Percentiles rank a stretch among this genome's conserved stretches.
Conservation (phyloP, 2,329 filamentous ascomycete species). For the Neoscytalidium dimidiatum region DNA sequence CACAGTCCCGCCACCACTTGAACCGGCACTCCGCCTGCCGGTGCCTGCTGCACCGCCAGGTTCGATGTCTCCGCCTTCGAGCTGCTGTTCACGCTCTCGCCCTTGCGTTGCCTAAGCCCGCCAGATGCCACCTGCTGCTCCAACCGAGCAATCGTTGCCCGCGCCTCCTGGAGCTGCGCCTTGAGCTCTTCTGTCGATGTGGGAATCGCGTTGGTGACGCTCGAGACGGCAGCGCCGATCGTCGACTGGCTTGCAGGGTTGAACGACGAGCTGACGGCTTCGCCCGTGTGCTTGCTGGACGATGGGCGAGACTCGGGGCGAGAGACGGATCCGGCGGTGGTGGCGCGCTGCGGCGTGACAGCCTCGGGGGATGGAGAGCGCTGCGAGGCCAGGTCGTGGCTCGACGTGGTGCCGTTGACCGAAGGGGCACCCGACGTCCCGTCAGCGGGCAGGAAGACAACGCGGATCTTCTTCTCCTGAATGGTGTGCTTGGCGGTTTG, state of each 20-base stretch:
- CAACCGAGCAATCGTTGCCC: slow-evolving; percentile 70
- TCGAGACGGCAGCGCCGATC: slow-evolving; percentile 48
- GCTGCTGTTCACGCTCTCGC: slow-evolving; percentile 45
- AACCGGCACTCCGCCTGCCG: slow-evolving; percentile 77
- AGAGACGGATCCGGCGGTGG: slow-evolving; percentile 38
- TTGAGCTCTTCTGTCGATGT: slow-evolving; percentile 65
- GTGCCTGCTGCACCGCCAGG: slow-evolving; percentile 54
- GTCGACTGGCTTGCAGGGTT: slow-evolving; percentile 44
- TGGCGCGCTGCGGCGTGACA: slow-evolving; percentile 47
- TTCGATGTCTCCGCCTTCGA: slow-evolving; percentile 54
- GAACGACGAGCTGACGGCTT: slow-evolving; percentile 42
- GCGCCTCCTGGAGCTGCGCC: slow-evolving; percentile 72
- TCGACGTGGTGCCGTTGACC: slow-evolving; percentile 33
- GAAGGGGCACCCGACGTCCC: slow-evolving; percentile 34
- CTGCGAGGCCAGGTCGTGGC: slow-evolving; percentile 41
- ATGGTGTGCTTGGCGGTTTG: slow-evolving; percentile 74
- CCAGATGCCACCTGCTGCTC: slow-evolving; percentile 65
- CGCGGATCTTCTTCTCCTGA: slow-evolving; percentile 93
- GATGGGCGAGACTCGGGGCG: slow-evolving; percentile 40
- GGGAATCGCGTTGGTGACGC: slow-evolving; percentile 51
- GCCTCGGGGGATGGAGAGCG: slow-evolving; percentile 57
- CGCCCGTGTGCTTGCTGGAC: slow-evolving; percentile 43
- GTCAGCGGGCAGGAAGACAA: slow-evolving; percentile 74
- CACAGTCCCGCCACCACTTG: slow-evolving; percentile 83
- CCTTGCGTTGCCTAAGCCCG: slow-evolving; percentile 73